Evolutionary conservation across 106 monocot species (phyloP).

Genomic region (Dendrobium chrysotoxum): DNA sequence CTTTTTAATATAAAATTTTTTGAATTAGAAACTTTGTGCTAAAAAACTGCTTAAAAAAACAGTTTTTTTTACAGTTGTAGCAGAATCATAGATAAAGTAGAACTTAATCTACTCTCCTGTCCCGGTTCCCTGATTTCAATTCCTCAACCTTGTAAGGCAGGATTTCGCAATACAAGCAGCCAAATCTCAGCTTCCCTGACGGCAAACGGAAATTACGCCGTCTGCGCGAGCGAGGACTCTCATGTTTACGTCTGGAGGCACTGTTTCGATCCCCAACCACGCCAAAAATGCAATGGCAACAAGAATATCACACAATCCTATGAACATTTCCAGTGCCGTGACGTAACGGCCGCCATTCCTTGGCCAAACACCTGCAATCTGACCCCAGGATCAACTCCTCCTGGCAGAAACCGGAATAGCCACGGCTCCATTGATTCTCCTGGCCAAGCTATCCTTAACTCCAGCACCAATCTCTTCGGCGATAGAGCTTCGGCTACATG

Average conservation of each 20-base stretch:
- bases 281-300: conserved; percentile 28
- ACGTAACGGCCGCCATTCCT: conserved; percentile 50
- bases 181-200: conserved; percentile 28
- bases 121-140: too few species aligned
- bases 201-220: conserved; percentile 45
- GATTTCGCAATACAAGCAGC: too few species aligned
- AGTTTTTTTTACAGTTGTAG: too few species aligned
- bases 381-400: not conserved
- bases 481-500: conserved; percentile 24
- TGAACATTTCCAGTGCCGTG: conserved; percentile 53
- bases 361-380: conserved; percentile 25
- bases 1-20: too few species aligned
- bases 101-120: too few species aligned
- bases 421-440: not conserved
- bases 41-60: too few species aligned
- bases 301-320: conserved; percentile 36
- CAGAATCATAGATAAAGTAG: too few species aligned
- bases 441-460: not conserved
- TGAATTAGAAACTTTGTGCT: too few species aligned
- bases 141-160: too few species aligned
- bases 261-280: conserved; percentile 20
- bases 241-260: conserved; percentile 65
- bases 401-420: not conserved
- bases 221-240: conserved; percentile 67
- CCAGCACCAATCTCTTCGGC: not conserved